Evolutionary conservation across 768 basidiomycete genomes (phyloP), one percentile per base, ranked within the genome.

Genomic region (Lyophyllum shimeji): DNA sequence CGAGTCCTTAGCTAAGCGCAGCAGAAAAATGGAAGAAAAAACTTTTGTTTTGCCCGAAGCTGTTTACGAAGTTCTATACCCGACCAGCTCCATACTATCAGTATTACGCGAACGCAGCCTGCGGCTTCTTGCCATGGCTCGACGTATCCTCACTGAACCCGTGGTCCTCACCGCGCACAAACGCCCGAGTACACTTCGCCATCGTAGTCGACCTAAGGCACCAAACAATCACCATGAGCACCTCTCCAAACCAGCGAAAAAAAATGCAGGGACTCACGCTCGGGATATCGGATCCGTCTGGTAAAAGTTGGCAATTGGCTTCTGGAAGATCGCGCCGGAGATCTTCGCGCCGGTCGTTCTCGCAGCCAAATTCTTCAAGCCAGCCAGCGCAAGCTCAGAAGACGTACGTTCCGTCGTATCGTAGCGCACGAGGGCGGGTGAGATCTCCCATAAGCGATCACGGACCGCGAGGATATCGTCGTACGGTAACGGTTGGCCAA

Each of bases 401-500:
- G 92, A 93, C 1, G 90, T 92, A 21, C 71, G 76, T 74, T 98
- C 97, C 13, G 85, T 77, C 43, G 76, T 74, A 63, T 95, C 94
- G 67, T 95, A 95, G 60, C 93, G 81, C 34, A 96, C 85, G 24
- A 98, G 77, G 1, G 92, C 80, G 1, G 97, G 97, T 20, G 93
- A 90, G 60, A 99, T 86, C 68, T 96, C 95, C 96, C 96, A 98
- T 83, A 98, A 84, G 33, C 97, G 84, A 66, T 98, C 94, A 34
- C 95, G 84, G 44, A 99, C 76, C 45, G 79, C 76, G 6, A 95
- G 74, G 12, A 91, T 81, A 63, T 95, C 90, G 63, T 97, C 94
- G 67, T 99, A 99, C 0, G 94, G 93, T 49, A 98, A 69, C 17
- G 91, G 86, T 0, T 72, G 63, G 20, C 87, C 92, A n/a, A 93